Base-by-base conservation (phyloP, 2,329 filamentous ascomycete species). In the Fusarium sp. region DNA sequence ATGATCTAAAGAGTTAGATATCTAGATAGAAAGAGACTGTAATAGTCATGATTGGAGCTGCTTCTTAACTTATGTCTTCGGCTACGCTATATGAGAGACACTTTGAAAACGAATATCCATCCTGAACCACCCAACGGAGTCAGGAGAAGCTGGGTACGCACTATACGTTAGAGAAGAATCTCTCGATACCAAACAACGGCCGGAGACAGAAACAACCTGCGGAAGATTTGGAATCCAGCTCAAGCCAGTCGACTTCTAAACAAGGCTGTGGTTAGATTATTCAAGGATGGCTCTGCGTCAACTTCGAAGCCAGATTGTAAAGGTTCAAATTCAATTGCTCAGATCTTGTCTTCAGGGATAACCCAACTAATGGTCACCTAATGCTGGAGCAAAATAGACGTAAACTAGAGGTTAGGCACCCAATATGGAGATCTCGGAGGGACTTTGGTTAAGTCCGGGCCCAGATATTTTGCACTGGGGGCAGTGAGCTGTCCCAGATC, bases 91-190 rank as follows among this genome's bases (percentile, higher is more conserved):
- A 44, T 16, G 3, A 44, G 4, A 22, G 20, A 22, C 8, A 24
- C 12, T 44, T 20, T 40, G n/a, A 76, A 79, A 36, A 81, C 74
- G 79, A 6, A 69, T 74, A 3, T 83, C 81, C 68, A 80, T 74
- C 74, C 61, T 83, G 17, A 81, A 68, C 62, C 82, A 83, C 16
- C 35, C 16, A 17, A 17, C 20, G 81, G 77, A 4, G 81, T 78
- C 3, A 78, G 80, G 63, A 83, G 82, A 49, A 83, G 80, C 51
- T 83, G 80, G 81, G 80, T 77, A 0, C 83, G 84, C 55, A 58
- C 73, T 6, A 67, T 83, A 5, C 59, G 84, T 6, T 81, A 84
- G 46, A 75, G 80, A 67, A 75, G 65, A 4, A 82, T 79, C 62
- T 84, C 82, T 51, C 69, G 72, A 4, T 9, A 67, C 22, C 53